Conservation (phyloP, 2,329 filamentous ascomycete genomes). For the Fusarium beomiforme region DNA sequence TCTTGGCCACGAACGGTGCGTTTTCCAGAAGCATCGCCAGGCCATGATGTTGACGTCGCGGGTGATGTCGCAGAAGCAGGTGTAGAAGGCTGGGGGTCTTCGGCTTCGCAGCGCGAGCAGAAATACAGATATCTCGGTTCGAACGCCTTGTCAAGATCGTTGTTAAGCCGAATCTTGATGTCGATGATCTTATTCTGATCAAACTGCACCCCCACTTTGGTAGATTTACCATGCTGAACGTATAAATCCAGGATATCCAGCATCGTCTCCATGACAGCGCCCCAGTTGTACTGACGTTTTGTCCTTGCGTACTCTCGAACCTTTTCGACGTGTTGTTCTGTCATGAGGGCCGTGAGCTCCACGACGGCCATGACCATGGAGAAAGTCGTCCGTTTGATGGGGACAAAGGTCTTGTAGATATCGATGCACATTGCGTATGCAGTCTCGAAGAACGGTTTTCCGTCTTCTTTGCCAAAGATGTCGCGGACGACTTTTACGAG, state of each 20-base stretch:
- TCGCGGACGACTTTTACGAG: slow-evolving; percentile 80
- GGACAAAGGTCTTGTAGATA: slow-evolving; percentile 91
- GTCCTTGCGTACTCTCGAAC: slow-evolving; percentile 61
- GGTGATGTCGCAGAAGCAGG: slow-evolving; percentile 51
- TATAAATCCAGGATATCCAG: slow-evolving; percentile 93
- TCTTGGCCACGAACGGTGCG: slow-evolving; percentile 61
- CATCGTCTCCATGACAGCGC: slow-evolving; percentile 76
- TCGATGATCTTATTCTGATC: slow-evolving; percentile 83
- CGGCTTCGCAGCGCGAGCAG: slow-evolving; percentile 62
- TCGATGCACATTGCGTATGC: slow-evolving; percentile 89
- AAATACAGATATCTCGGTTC: slow-evolving; percentile 72
- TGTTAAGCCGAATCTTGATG: slow-evolving; percentile 87
- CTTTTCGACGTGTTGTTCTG: slow-evolving; percentile 57
- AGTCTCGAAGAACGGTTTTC: slow-evolving; percentile 68
- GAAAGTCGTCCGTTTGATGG: slow-evolving; percentile 88
- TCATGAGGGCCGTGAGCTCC: slow-evolving; percentile 79
- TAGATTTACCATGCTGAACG: slow-evolving; percentile 81
- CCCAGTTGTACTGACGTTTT: slow-evolving; percentile 58
- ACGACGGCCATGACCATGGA: slow-evolving; percentile 85
- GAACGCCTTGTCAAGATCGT: slow-evolving; percentile 74
- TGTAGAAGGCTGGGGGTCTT: slow-evolving; percentile 47
- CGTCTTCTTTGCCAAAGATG: slow-evolving; percentile 55
- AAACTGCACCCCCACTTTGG: slow-evolving; percentile 77
- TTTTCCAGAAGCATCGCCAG: slow-evolving; percentile 47
- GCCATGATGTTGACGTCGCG: slow-evolving; percentile 51